phyloP scores from a whole-genome alignment of 768 basidiomycete species.

The Imleria badia region DNA sequence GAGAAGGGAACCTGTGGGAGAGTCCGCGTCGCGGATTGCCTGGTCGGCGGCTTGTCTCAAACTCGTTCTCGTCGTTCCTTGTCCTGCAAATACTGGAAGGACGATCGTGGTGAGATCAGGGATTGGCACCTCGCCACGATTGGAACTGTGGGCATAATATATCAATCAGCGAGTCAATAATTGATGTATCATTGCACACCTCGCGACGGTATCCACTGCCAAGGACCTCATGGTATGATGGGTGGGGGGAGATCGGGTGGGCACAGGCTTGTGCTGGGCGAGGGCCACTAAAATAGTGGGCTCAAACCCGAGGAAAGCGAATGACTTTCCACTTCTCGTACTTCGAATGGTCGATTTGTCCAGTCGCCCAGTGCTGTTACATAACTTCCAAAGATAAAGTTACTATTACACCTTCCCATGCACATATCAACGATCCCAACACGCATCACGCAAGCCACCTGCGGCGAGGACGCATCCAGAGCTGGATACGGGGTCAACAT shows the following conservation, averaged over 20 bases:
- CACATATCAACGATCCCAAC: conserved; percentile 11
- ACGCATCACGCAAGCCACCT: background rate
- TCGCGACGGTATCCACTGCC: conserved; percentile 1
- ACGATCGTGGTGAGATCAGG: conserved; percentile 8
- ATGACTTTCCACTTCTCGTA: conserved; percentile 21
- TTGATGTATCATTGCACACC: background rate
- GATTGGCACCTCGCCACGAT: conserved; percentile 5
- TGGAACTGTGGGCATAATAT: background rate
- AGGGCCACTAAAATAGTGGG: conserved; percentile 17
- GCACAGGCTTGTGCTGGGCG: conserved; percentile 1
- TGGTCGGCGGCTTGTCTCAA: conserved; percentile 35
- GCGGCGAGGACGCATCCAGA: background rate
- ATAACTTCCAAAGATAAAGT: conserved; percentile 26
- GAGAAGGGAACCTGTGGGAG: conserved; percentile 42
- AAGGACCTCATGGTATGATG: background rate
- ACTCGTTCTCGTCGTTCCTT: conserved; percentile 43
- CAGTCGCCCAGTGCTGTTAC: conserved; percentile 20
- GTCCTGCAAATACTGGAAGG: conserved; percentile 58
- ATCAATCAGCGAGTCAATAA: background rate
- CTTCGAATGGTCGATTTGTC: conserved; percentile 14
- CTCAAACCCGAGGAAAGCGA: conserved; percentile 16
- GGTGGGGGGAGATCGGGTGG: background rate
- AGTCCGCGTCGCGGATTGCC: conserved; percentile 42
- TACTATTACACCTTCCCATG: conserved; percentile 24
- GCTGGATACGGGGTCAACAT: background rate